phyloP scores from a whole-genome alignment of 495 filamentous ascomycete species.

The Letharia lupina region DNA sequence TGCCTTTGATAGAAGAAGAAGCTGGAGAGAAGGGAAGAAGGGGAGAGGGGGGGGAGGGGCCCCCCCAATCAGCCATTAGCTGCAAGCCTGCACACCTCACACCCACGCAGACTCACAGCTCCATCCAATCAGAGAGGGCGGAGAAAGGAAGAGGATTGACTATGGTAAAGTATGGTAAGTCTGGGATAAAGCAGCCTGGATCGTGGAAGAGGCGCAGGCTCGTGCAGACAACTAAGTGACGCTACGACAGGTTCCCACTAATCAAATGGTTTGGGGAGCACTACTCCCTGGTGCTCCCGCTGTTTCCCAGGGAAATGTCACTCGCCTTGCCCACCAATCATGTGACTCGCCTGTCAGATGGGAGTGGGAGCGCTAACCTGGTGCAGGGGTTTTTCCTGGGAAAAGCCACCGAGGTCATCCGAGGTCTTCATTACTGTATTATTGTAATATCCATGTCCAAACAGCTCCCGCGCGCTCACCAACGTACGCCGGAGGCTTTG shows the following conservation, averaged over 20 bases:
- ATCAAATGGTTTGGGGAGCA: background rate
- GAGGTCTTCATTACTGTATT: background rate
- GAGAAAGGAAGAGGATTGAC: background rate
- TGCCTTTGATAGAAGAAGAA: background rate
- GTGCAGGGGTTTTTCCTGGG: background rate
- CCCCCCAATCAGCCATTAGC: background rate
- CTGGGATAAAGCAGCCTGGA: conserved; percentile 4
- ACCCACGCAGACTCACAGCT: too few species aligned
- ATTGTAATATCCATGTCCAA: too few species aligned
- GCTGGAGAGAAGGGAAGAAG: background rate
- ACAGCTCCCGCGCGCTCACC: too few species aligned
- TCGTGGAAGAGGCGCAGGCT: background rate
- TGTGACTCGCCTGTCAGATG: background rate
- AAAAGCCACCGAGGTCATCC: background rate
- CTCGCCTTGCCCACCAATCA: background rate
- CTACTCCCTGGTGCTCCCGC: too few species aligned
- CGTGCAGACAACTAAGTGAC: background rate
- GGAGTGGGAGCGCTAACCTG: conserved; percentile 1
- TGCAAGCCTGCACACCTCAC: background rate
- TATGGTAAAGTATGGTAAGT: background rate
- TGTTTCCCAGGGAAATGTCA: background rate
- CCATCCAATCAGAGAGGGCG: background rate
- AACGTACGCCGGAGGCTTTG: background rate
- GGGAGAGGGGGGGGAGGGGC: background rate
- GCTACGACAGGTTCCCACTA: background rate